Conservation (phyloP, 2,329 filamentous ascomycete species). For the Calonectria leucothoes region DNA sequence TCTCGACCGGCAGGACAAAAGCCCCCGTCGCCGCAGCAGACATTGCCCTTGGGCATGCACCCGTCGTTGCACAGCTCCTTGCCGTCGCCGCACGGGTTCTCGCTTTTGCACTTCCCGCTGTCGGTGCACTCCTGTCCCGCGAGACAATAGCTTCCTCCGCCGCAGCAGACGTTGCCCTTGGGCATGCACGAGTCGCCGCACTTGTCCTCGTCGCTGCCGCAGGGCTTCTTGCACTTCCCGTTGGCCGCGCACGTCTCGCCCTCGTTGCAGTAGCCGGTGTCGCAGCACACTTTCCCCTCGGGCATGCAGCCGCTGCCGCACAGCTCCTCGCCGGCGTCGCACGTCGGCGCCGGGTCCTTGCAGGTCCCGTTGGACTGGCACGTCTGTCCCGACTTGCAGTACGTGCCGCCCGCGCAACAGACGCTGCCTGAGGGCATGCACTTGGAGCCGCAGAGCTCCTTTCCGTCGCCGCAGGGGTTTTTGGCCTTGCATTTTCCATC, state of each 20-base stretch:
- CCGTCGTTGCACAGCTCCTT: neutral
- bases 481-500: neutral
- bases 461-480: neutral
- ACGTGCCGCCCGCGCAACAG: neutral
- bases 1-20: neutral
- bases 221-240: neutral
- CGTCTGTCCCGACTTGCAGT: too few species aligned
- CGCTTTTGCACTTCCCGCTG: neutral
- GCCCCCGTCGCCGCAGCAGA: neutral
- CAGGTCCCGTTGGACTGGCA: too few species aligned
- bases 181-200: slow-evolving; percentile 1
- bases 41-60: slow-evolving; percentile 6
- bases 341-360: too few species aligned
- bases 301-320: slow-evolving; percentile 19
- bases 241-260: neutral
- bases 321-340: neutral
- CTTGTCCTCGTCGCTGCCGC: neutral
- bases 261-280: neutral
- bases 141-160: neutral
- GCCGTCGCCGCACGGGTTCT: neutral
- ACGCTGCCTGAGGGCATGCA: slow-evolving; percentile 6
- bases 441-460: neutral
- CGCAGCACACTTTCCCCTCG: neutral
- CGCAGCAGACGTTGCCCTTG: neutral
- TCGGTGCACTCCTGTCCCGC: neutral